Base-by-base conservation (phyloP, 805 yeast species). In the Kuraishia borneana region DNA sequence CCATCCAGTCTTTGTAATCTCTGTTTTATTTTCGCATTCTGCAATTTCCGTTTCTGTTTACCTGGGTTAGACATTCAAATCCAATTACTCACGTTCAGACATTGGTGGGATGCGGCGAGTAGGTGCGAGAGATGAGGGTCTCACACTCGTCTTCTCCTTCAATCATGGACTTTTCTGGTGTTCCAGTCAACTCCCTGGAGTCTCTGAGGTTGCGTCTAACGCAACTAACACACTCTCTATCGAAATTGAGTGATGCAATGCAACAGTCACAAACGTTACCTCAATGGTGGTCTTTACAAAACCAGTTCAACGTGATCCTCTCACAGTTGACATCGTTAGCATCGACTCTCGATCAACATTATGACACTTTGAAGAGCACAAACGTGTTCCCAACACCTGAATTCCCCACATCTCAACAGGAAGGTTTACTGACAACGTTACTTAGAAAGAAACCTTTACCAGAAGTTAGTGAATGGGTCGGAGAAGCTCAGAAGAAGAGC, bases 361-460 rank as follows among this genome's bases (percentile, higher is more conserved):
- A 72, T 5, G 78, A 70, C 3, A 54, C 69, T 0, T 60, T 92
- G 18, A 67, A 68, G 30, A 56, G 71, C 4, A 76, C 94, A 0
- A 85, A 83, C 34, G 88, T 77, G 1, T 89, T 73, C 48, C 98
- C 98, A 1, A 61, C 83, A 35, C 80, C 88, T 0, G 68, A 70
- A 16, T 92, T 89, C 51, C 96, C 96, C 6, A 73, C 94, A 0
- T 71, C 84, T 1, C 81, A 83, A 30, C 88, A 83, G 42, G 88
- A 83, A 46, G 83, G 85, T 2, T 63, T 92, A 23, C 58, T 88
- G 33, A 82, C 94, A 1, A 87, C 96, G 0, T 61, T 92, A 39
- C 55, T 92, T 39, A 68, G 97, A 38, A 92, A 88, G 52, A 89
- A 88, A 51, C 79, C 80, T 33, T 61, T 83, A 8, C 97, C 98